Percentiles rank a stretch among this genome's conserved stretches.
Evolutionary conservation across 495 filamentous ascomycete species (phyloP).

Genomic region (Pyrenula massariospora): DNA sequence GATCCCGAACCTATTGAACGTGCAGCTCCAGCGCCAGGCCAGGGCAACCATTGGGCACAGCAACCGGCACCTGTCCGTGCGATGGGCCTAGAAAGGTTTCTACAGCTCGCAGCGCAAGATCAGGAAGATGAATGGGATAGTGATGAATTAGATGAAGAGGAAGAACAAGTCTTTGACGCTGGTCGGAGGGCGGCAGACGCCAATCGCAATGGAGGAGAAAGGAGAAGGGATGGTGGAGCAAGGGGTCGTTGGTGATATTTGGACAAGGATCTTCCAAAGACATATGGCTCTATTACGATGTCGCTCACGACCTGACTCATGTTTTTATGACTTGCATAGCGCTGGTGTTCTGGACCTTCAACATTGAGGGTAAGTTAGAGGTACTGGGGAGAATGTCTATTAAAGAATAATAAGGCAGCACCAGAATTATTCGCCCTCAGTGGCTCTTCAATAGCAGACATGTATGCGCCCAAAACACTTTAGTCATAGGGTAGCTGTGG

Average conservation of each 20-base stretch:
- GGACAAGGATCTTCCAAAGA: too few relatives aligned
- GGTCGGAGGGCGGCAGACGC: neutral
- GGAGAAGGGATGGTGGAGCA: neutral
- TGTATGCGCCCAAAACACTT: too few relatives aligned
- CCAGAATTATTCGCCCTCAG: too few relatives aligned
- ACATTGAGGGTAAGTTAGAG: too few relatives aligned
- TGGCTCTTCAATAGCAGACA: too few relatives aligned
- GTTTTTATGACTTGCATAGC: too few relatives aligned
- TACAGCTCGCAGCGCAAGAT: constrained; percentile 42
- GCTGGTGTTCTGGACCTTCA: too few relatives aligned
- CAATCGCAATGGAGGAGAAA: neutral
- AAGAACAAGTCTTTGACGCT: neutral
- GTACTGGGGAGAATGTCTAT: too few relatives aligned
- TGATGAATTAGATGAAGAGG: constrained; percentile 40
- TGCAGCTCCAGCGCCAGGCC: constrained; percentile 1
- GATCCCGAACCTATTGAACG: neutral
- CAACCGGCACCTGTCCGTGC: constrained; percentile 2
- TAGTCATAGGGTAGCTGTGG: too few relatives aligned
- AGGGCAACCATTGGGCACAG: constrained; percentile 6
- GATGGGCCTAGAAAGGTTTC: constrained; percentile 37
- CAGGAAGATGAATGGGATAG: constrained; percentile 55
- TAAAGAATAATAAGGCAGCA: too few relatives aligned
- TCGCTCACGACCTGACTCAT: too few relatives aligned
- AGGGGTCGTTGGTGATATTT: neutral
- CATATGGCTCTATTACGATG: too few relatives aligned